Percentiles rank a stretch among this genome's conserved stretches.
phyloP scores from a whole-genome alignment of 179 eudicot genomes.

The Silene coronaria region DNA sequence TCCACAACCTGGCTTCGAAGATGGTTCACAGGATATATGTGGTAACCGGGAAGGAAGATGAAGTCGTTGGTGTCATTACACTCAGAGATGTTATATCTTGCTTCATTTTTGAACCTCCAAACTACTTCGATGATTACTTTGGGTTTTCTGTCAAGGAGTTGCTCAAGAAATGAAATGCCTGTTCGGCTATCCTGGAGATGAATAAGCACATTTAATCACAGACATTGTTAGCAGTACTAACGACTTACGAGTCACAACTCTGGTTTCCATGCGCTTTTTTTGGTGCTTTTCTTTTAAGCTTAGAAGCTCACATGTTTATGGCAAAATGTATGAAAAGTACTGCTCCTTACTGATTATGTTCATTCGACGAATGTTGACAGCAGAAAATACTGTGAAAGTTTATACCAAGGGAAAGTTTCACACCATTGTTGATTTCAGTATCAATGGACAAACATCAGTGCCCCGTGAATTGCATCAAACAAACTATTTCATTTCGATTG shows the following conservation, averaged over 20 bases:
- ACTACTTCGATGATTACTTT: conserved; percentile 66
- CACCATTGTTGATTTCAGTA: background rate
- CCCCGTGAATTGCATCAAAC: background rate
- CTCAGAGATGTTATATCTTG: conserved; percentile 95
- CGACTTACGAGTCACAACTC: background rate
- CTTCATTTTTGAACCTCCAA: conserved; percentile 80
- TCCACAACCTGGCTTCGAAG: conserved; percentile 54
- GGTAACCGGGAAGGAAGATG: conserved; percentile 32
- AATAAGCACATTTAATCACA: conserved; percentile 17
- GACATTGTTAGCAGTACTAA: background rate
- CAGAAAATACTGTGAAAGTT: background rate
- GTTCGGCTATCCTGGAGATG: conserved; percentile 1
- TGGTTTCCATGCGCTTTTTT: background rate
- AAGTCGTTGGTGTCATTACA: conserved; percentile 69
- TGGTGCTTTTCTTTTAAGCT: background rate
- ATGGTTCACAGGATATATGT: conserved; percentile 67
- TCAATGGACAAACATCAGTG: background rate
- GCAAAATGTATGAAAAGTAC: background rate
- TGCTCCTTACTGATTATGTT: background rate
- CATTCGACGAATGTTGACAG: background rate
- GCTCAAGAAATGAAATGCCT: conserved; percentile 37
- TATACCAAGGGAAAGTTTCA: background rate
- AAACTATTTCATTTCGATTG: background rate
- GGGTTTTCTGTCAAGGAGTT: conserved; percentile 57
- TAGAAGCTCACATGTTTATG: background rate